A percentile compares a stretch with the other conserved stretches of the same genome.
phyloP scores from a whole-genome alignment of 176 grass and related monocot species.

The Cocos nucifera region DNA sequence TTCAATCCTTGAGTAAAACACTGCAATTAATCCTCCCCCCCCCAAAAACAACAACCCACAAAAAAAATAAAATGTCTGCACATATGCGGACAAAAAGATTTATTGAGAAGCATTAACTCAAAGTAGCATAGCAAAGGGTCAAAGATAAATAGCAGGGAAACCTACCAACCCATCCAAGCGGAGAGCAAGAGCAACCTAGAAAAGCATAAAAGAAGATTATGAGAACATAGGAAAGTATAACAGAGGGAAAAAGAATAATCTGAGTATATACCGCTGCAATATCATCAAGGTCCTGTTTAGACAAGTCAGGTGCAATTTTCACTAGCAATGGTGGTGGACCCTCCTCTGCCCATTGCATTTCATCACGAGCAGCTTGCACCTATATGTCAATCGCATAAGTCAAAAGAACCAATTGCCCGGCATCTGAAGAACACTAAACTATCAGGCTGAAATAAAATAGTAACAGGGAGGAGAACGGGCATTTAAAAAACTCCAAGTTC shows the following conservation, averaged over 20 bases:
- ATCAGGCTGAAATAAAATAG: too few species aligned
- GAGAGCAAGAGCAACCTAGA: slow-evolving; percentile 82
- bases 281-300: slow-evolving; percentile 95
- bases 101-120: too few species aligned
- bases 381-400: slow-evolving; percentile 23
- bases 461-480: too few species aligned
- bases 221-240: slow-evolving; percentile 20
- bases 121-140: too few species aligned
- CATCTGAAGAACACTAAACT: too few species aligned
- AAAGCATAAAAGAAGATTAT: slow-evolving; percentile 25
- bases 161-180: slow-evolving; percentile 93
- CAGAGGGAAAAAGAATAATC: background rate
- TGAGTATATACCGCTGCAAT: slow-evolving; percentile 59
- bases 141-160: background rate
- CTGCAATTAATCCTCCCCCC: too few species aligned
- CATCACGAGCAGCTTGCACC: slow-evolving; percentile 96
- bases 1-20: too few species aligned
- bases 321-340: slow-evolving; percentile 90
- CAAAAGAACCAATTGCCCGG: slow-evolving; percentile 4
- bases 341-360: slow-evolving; percentile 99
- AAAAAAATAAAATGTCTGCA: too few species aligned
- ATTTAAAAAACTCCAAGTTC: background rate
- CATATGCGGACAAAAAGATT: too few species aligned
- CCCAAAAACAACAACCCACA: too few species aligned
- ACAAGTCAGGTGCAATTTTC: slow-evolving; percentile 92